Evolutionary conservation across 2,329 filamentous ascomycete genomes (phyloP).

Genomic region (Penicillium hesseltinei): DNA sequence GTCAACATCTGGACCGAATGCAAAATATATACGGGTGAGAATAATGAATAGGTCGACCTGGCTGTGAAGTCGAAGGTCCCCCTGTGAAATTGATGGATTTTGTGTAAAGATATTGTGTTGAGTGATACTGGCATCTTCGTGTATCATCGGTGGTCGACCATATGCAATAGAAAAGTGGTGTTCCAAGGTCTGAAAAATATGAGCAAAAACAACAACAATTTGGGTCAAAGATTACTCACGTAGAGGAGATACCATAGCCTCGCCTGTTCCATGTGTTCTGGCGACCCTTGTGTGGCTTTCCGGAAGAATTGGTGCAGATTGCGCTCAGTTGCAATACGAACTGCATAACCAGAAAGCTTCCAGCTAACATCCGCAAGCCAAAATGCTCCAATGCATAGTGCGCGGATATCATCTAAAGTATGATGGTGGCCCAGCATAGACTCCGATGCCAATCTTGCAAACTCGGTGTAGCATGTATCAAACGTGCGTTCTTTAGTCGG

Average conservation of each 20-base stretch:
- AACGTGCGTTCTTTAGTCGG: conserved; percentile 47
- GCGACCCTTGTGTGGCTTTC: conserved; percentile 39
- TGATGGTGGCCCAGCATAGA: conserved; percentile 54
- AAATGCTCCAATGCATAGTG: conserved; percentile 55
- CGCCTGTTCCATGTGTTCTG: conserved; percentile 39
- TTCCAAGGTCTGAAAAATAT: conserved; percentile 36
- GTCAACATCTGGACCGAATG: conserved; percentile 45
- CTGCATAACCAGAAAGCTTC: conserved; percentile 47
- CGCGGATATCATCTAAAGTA: conserved; percentile 52
- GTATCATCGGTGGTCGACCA: conserved; percentile 45
- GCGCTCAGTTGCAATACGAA: conserved; percentile 45
- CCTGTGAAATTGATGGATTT: conserved; percentile 32
- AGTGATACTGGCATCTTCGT: conserved; percentile 39
- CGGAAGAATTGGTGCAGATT: conserved; percentile 45
- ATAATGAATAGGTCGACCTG: conserved; percentile 47
- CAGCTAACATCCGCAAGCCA: conserved; percentile 56
- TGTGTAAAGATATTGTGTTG: conserved; percentile 37
- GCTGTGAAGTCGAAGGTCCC: conserved; percentile 40
- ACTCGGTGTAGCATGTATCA: conserved; percentile 52
- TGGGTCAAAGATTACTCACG: conserved; percentile 27
- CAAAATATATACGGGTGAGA: conserved; percentile 46
- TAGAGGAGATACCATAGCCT: conserved; percentile 45
- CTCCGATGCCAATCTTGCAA: conserved; percentile 52
- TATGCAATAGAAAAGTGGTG: conserved; percentile 48
- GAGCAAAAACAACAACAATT: conserved; percentile 4